Evolutionary conservation across 768 basidiomycete species (phyloP).

Genomic region (Podaxis sp.): DNA sequence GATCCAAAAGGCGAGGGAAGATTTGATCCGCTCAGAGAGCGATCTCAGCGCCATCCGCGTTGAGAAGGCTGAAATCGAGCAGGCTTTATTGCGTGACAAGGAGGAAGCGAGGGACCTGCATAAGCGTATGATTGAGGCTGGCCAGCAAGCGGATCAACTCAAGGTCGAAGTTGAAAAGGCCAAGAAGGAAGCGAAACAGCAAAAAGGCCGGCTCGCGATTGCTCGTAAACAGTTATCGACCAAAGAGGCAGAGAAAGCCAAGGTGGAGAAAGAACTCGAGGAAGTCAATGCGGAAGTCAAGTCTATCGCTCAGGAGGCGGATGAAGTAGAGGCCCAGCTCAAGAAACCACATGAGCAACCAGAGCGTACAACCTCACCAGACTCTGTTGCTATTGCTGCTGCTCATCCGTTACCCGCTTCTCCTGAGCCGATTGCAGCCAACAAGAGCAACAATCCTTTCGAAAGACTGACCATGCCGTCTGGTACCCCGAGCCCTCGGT

Average conservation of each 20-base stretch:
- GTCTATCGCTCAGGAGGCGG: conserved; percentile 52
- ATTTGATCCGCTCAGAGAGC: conserved; percentile 88
- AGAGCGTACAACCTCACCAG: conserved; percentile 38
- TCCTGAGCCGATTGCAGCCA: conserved; percentile 58
- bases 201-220: conserved; percentile 93
- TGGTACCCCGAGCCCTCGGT: conserved; percentile 40
- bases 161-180: conserved; percentile 81
- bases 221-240: conserved; percentile 90
- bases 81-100: conserved; percentile 83
- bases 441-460: conserved; percentile 91
- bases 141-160: conserved; percentile 64
- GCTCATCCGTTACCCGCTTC: conserved; percentile 71
- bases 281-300: conserved; percentile 58
- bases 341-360: conserved; percentile 25
- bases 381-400: conserved; percentile 59
- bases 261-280: conserved; percentile 68
- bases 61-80: conserved; percentile 92
- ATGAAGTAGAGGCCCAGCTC: conserved; percentile 52
- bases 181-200: conserved; percentile 93
- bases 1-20: conserved; percentile 68
- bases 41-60: conserved; percentile 85
- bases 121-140: conserved; percentile 77
- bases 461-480: conserved; percentile 60
- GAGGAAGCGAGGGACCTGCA: conserved; percentile 90
- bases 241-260: conserved; percentile 75